Evolutionary conservation across 352 stramenopile genomes (phyloP), one percentile per base, ranked within the genome.

Genomic region (Phytophthora fragariaefolia): DNA sequence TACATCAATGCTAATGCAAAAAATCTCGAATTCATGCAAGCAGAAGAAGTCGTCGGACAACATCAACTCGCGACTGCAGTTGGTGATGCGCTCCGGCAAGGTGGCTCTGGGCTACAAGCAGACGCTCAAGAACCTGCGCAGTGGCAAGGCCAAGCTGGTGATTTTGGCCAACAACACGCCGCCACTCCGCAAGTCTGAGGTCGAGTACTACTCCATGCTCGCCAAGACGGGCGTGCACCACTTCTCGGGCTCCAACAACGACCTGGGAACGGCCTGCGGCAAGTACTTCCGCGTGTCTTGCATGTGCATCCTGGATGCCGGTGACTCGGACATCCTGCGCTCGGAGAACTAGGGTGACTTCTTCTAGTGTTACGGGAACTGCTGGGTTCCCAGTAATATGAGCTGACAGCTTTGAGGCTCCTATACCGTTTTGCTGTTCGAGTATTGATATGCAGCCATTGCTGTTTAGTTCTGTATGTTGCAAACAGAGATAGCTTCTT

Each of bases 171-270:
- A 89, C 70, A 99, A 99, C 92, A 99, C 95, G 75, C 97, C 97
- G 43, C 95, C 97, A 42, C 87, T 99, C 53, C 90, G 97, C 77
- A 99, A 99, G 92, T 99, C 96, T 30, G 97, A 99, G 83, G 88
- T 99, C 75, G 98, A 99, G 86, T 99, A 99, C 93, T 98, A 99
- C 86, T 98, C 97, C 66, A 99, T 99, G 97, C 91, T 99, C 59
- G 96, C 95, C 76, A 99, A 99, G 93, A 98, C 89, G 53, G 86
- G 86, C 43, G 97, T 99, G 63, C 97, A 99, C 88, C 98, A 99
- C 89, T 47, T 47, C 40, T 24, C 40, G 40, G 98, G 40, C 7
- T 24, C 9, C 40, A 47, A 47, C 40, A 47, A 22, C 40, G 40
- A 99, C 78, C 93, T 99, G 52, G 98, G 98, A 72, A 99, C 97